These are phyloP conservation scores for Fragaria nilgerrensis DNA, from an alignment of 306 rosid species.

Conservation along the genomic window DNA sequence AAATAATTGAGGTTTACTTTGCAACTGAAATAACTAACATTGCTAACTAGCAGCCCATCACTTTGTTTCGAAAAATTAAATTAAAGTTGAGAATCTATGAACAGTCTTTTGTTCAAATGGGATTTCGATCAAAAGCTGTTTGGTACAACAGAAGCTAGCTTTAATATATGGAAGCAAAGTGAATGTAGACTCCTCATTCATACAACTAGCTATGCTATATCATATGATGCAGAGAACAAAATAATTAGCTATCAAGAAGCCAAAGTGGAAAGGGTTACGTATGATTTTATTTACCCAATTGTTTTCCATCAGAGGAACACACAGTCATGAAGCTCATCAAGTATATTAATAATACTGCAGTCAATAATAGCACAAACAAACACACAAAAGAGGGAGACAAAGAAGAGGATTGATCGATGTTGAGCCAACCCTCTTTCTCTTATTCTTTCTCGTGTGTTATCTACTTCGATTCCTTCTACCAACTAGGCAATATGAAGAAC, in stretches of 20 bases:
- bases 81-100: background rate
- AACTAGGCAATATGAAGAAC: background rate
- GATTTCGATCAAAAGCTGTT: slow-evolving; percentile 5
- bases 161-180: slow-evolving; percentile 11
- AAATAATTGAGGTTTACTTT: background rate
- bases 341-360: slow-evolving; percentile 22
- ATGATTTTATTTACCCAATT: slow-evolving; percentile 18
- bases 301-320: slow-evolving; percentile 27
- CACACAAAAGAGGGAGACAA: slow-evolving; percentile 5
- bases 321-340: slow-evolving; percentile 37
- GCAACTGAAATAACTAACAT: slow-evolving; percentile 20
- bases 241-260: slow-evolving; percentile 14
- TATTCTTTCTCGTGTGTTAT: slow-evolving; percentile 20
- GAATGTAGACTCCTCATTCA: slow-evolving; percentile 27
- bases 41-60: background rate
- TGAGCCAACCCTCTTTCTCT: background rate
- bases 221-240: slow-evolving; percentile 17
- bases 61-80: background rate
- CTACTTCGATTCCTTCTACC: background rate
- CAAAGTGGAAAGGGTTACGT: slow-evolving; percentile 2
- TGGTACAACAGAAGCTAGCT: slow-evolving; percentile 16
- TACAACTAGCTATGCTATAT: slow-evolving; percentile 16
- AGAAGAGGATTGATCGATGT: background rate
- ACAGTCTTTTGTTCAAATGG: no score
- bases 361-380: slow-evolving; percentile 28